phyloP scores from a whole-genome alignment of 2,329 filamentous ascomycete species.

The Triangularia verruculosa region DNA sequence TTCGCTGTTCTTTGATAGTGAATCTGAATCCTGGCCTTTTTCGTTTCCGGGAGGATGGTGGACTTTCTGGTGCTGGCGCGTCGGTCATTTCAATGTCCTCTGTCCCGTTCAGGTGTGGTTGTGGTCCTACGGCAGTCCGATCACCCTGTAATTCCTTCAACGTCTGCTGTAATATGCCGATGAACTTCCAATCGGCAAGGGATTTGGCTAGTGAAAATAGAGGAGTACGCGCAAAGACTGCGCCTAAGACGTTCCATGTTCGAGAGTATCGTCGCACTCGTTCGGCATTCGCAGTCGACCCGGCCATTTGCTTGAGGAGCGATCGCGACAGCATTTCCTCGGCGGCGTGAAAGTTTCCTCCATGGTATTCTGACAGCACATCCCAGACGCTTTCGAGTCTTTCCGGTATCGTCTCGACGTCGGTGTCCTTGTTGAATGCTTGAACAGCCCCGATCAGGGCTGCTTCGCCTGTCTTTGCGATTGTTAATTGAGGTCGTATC shows the following conservation, averaged over 20 bases:
- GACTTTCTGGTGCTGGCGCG: conserved; percentile 24
- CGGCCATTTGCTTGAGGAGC: conserved; percentile 61
- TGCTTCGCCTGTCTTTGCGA: conserved; percentile 25
- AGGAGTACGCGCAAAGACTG: conserved; percentile 63
- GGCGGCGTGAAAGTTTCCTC: conserved; percentile 47
- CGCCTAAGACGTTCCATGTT: conserved; percentile 60
- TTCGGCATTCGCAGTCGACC: conserved; percentile 45
- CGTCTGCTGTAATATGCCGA: conserved; percentile 62
- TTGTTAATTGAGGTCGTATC: neutral
- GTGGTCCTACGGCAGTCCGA: conserved; percentile 10
- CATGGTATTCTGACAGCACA: conserved; percentile 42
- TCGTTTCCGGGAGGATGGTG: conserved; percentile 42
- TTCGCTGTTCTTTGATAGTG: conserved; percentile 40
- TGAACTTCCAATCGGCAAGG: conserved; percentile 67
- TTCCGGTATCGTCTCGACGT: conserved; percentile 42
- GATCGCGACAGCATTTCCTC: conserved; percentile 60
- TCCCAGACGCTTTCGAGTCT: conserved; percentile 51
- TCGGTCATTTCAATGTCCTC: conserved; percentile 30
- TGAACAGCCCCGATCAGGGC: conserved; percentile 51
- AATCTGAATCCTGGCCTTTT: conserved; percentile 44
- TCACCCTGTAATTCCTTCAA: conserved; percentile 55
- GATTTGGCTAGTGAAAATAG: conserved; percentile 67
- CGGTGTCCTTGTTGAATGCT: conserved; percentile 52
- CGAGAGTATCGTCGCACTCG: conserved; percentile 53
- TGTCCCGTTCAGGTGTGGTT: conserved; percentile 3